Evolutionary conservation across 495 filamentous ascomycete genomes (phyloP), one percentile per base, ranked within the genome.

Genomic region (Tuber brumale): DNA sequence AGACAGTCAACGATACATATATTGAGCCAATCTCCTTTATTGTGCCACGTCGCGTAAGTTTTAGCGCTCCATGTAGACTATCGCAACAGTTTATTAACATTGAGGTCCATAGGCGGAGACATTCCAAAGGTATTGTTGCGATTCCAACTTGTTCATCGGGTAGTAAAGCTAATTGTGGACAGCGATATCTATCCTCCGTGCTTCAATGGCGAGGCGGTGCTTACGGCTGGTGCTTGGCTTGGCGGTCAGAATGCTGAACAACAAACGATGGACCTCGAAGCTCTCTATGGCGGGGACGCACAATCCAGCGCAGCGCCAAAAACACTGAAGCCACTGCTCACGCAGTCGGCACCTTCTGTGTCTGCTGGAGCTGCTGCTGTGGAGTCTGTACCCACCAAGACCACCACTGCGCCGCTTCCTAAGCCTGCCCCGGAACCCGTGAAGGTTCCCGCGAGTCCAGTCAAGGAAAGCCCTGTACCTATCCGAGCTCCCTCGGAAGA

Each of bases 21-120:
- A 93, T 99, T 81, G 95, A 99, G 83, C 95, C 95, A 16, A 91
- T 99, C 81, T 97, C 96, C 0, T 99, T 99, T 85, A 95, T 97
- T 74, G 95, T 97, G 0, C 96, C 96, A 71, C 92, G 95, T 42
- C 72, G 82, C 46, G 78, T 79, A 77, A 69, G 71, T n/a, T 73
- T 42, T 44, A 10, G 19, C 41, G 6, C 69, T 41, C 39, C 9
- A 42, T 37, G 39, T 69, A 35, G 7, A 19, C 21, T 66, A 46
- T 69, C 4, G 21, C n/a, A 66, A 35, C n/a, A 42, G 46, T 70
- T 70, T 42, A 1, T 16, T 75, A 45, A 45, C 70, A 18, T 31
- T 19, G 61, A 23, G 27, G 45, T 46, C 35, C 23, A n/a, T 89
- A 94, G 57, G 92, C 95, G n/a, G 95, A 99, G 85, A 92, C 90